Base-by-base conservation (phyloP, 2,329 filamentous ascomycete genomes). In the Ceratocystis variospora region DNA sequence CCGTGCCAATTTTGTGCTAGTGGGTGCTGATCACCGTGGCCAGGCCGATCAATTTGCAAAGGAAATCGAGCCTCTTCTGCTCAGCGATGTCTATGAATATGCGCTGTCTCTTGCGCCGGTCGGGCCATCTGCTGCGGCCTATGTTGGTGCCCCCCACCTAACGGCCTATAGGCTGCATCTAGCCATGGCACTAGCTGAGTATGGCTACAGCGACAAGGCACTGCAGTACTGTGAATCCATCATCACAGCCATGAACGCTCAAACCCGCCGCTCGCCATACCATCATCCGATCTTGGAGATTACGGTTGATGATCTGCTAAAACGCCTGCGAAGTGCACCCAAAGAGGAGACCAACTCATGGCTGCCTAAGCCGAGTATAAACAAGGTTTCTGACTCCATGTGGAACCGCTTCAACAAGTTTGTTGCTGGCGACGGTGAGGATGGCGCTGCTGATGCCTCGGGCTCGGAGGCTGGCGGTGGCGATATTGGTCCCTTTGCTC, bases 61-160 rank as follows among this genome's bases (percentile, higher is more conserved):
- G 69, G 91, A 97, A 71, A 81, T 89, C 5, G 91, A 97, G 73
- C 83, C 90, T 3, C 83, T 96, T n/a, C 79, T 96, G 63, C 82
- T 99, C n/a, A 97, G 90, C 53, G 94, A 99, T 74, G 85, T 96
- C 0, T 97, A 95, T 72, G 94, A 99, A 74, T 97, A 90, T 74
- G 91, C 89, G 0, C 79, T 90, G 10, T 89, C 89, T 8, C 81
- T 97, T 15, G 80, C 87, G 1, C 82, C 81, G 25, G 79, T 79
- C 33, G 53, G 12, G 5, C 80, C 81, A 1, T 77, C 80, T 25
- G 75, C 80, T 8, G 75, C 80, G 0, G 78, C 84, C 44, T 81
- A 82, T 50, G 82, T 89, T 67, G 90, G 93, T 12, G 33, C 37
- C 12, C 63, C 66, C 12, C 92, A 99, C 75, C 77, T 99, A 44